Conservation (phyloP, 2,329 filamentous ascomycete species). For the Zasmidium cellare region DNA sequence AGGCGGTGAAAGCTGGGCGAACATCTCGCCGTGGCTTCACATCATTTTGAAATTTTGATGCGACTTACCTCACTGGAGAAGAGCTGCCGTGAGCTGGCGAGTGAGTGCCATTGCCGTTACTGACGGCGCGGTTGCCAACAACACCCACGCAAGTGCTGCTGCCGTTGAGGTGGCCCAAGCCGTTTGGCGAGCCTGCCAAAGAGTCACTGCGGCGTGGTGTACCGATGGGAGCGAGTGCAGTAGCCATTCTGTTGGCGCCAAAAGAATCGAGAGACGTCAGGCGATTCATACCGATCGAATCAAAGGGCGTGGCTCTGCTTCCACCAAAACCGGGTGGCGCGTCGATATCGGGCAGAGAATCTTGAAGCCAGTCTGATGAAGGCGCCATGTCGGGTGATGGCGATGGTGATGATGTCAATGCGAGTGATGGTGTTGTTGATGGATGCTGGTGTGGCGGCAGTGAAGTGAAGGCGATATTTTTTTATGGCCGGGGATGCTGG, state of each 20-base stretch:
- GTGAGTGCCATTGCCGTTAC: conserved; percentile 3
- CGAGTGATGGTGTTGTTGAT: not conserved
- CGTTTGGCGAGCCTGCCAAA: conserved; percentile 12
- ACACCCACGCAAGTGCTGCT: conserved; percentile 5
- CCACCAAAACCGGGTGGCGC: conserved; percentile 1
- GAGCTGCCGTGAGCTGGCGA: not conserved
- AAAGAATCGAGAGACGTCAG: not conserved
- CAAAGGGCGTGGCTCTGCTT: not conserved
- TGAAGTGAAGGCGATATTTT: not conserved
- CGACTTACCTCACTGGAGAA: not conserved
- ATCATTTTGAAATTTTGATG: not conserved
- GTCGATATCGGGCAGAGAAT: conserved; percentile 18
- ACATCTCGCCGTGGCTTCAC: not conserved
- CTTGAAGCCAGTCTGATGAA: conserved; percentile 1
- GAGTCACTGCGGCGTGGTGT: conserved; percentile 23
- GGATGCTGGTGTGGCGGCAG: not conserved
- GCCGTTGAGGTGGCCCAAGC: conserved; percentile 1
- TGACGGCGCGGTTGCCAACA: conserved; percentile 9
- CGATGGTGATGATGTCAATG: not conserved
- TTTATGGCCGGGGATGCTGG: not conserved
- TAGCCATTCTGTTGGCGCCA: not conserved
- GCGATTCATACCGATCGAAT: not conserved
- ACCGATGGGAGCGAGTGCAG: conserved; percentile 21
- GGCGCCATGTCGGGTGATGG: not conserved
- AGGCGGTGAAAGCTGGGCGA: not conserved